Conservation (phyloP, 148 eudicot genomes). For the Persicaria tinctoria region DNA sequence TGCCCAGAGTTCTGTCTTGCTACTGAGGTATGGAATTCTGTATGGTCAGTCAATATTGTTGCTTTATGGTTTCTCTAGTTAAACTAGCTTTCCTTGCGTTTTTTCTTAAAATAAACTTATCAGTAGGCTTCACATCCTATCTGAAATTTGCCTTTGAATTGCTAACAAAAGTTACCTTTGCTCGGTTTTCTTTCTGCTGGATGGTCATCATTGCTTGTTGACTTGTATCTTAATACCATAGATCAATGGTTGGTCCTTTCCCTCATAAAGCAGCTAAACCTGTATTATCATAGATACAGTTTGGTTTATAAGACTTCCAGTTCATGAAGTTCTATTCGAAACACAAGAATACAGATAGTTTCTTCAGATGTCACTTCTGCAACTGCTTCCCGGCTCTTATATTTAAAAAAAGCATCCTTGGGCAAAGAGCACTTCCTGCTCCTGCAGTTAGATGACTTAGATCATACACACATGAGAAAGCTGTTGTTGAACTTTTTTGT, state of each 20-base stretch:
- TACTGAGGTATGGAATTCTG: constrained; percentile 47
- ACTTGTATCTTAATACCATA: not conserved
- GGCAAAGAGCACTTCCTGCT: not conserved
- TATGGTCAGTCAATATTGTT: not conserved
- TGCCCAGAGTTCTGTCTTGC: constrained; percentile 94
- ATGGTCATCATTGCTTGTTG: not conserved
- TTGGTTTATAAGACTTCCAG: not conserved
- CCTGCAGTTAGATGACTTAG: not conserved
- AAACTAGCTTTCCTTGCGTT: not conserved
- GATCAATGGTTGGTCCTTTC: not conserved
- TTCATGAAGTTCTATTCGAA: not conserved
- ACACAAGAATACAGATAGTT: not conserved
- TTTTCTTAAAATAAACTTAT: not conserved
- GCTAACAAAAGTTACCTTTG: not conserved
- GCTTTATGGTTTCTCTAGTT: not conserved
- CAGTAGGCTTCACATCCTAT: not conserved
- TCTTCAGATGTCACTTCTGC: not conserved
- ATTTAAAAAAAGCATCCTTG: not conserved
- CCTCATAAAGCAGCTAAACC: not conserved
- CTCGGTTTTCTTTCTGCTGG: not conserved
- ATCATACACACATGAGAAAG: not conserved
- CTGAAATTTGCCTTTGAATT: constrained; percentile 5
- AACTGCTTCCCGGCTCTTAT: not conserved
- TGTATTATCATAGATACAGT: not conserved
- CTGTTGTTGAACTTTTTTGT: not conserved